These are phyloP conservation scores for Mitragyna speciosa DNA, from an alignment of 257 asterid genomes.

Conservation along the genomic window DNA sequence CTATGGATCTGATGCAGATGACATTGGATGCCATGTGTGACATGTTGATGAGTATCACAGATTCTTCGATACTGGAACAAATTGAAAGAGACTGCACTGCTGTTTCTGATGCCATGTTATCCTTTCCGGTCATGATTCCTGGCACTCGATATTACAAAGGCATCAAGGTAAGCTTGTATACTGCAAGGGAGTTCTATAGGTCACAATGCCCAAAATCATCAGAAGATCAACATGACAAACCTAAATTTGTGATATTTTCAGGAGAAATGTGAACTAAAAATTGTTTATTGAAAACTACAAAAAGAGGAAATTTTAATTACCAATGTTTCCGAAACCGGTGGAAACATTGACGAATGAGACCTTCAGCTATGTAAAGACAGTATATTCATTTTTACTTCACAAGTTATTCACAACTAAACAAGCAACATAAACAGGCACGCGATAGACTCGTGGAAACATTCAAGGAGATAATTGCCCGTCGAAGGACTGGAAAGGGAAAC, in stretches of 20 bases:
- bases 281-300: not conserved
- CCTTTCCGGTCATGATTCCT: slow-evolving; percentile 57
- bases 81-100: slow-evolving; percentile 42
- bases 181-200: not conserved
- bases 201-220: not conserved
- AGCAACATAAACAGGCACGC: slow-evolving; percentile 42
- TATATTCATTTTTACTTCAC: not conserved
- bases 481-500: slow-evolving; percentile 38
- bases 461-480: slow-evolving; percentile 32
- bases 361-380: not conserved
- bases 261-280: not conserved
- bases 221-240: not conserved
- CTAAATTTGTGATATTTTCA: too few species aligned
- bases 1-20: slow-evolving; percentile 33
- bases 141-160: slow-evolving; percentile 59
- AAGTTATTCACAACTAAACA: not conserved
- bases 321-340: not conserved
- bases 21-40: slow-evolving; percentile 58
- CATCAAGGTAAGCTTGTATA: slow-evolving; percentile 38
- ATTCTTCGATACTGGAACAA: slow-evolving; percentile 31
- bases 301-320: not conserved
- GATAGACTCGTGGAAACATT: slow-evolving; percentile 45
- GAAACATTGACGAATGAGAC: not conserved
- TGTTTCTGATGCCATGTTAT: slow-evolving; percentile 51
- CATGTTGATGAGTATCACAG: slow-evolving; percentile 47